Conservation (phyloP, 1,284 basidiomycete genomes). For the Ganoderma boninense region DNA sequence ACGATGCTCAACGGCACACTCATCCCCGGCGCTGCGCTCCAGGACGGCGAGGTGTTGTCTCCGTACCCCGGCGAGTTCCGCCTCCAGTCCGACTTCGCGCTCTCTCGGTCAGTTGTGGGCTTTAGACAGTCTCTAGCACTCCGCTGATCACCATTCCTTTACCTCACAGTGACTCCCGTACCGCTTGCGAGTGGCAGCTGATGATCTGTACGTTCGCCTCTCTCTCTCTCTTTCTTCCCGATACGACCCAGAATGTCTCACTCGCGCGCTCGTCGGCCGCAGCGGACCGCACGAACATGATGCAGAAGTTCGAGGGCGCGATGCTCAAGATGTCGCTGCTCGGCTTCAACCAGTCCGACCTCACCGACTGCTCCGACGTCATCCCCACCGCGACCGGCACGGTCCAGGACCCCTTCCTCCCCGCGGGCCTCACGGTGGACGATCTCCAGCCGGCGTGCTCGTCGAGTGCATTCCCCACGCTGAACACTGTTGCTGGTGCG, state of each 20-base stretch:
- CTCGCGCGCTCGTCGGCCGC: background rate
- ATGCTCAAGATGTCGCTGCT: conserved; percentile 42
- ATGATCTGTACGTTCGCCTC: conserved; percentile 35
- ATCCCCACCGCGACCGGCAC: conserved; percentile 38
- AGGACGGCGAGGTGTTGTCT: conserved; percentile 40
- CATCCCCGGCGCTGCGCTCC: conserved; percentile 41
- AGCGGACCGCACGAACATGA: conserved; percentile 39
- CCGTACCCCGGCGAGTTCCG: conserved; percentile 46
- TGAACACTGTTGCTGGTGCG: conserved; percentile 24
- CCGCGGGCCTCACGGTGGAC: conserved; percentile 25
- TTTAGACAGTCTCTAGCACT: background rate
- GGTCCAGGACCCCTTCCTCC: conserved; percentile 36
- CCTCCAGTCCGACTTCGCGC: conserved; percentile 46
- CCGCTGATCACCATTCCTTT: background rate
- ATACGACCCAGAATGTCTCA: background rate
- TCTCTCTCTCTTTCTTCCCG: too few relatives aligned
- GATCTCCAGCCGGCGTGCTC: conserved; percentile 29
- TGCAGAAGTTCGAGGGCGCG: conserved; percentile 34
- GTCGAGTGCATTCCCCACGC: conserved; percentile 27
- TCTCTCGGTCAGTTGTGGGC: conserved; percentile 31
- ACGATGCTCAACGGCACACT: conserved; percentile 44
- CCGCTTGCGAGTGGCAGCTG: conserved; percentile 49
- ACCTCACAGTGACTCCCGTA: conserved; percentile 35
- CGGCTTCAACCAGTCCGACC: conserved; percentile 38
- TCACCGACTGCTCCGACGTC: conserved; percentile 48